Evolutionary conservation across 176 grass and related monocot species (phyloP).

Genomic region (Alloteropsis semialata): DNA sequence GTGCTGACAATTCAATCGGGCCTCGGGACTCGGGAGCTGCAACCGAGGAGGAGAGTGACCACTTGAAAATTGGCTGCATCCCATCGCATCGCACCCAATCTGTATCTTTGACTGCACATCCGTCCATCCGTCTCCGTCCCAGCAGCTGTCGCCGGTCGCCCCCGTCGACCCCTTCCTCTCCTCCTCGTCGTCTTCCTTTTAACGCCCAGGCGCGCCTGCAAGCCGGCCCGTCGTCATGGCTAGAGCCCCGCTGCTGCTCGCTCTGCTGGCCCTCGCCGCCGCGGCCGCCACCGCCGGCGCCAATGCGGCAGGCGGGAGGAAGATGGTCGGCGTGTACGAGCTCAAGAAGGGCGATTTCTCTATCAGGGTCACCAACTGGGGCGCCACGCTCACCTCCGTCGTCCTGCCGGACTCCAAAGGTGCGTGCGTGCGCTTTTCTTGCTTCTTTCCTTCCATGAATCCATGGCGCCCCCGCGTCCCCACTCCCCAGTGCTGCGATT

Average conservation of each 20-base stretch:
- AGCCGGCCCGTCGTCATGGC: conserved; percentile 47
- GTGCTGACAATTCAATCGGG: neutral
- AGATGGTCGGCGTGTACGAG: conserved; percentile 66
- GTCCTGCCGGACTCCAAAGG: conserved; percentile 86
- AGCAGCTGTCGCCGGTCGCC: neutral
- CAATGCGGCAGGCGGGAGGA: conserved; percentile 42
- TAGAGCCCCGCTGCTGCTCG: conserved; percentile 30
- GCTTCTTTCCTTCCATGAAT: neutral
- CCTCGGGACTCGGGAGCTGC: conserved; percentile 17
- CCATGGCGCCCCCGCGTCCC: neutral
- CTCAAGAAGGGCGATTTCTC: conserved; percentile 77
- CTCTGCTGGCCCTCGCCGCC: conserved; percentile 26
- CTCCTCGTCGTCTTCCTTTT: neutral
- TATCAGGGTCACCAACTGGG: conserved; percentile 74
- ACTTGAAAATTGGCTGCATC: too few relatives aligned
- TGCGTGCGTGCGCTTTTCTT: neutral
- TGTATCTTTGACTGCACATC: neutral
- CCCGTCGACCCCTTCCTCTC: too few relatives aligned
- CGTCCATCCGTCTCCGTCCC: too few relatives aligned
- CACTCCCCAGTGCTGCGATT: neutral
- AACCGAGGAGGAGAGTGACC: too few relatives aligned
- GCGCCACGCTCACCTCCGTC: conserved; percentile 70
- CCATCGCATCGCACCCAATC: neutral
- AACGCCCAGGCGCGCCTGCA: neutral
- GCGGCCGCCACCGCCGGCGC: conserved; percentile 8